Evolutionary conservation across 208 protist species (phyloP), one percentile per base, ranked within the genome.

Genomic region (Herpetomonas tarakana): DNA sequence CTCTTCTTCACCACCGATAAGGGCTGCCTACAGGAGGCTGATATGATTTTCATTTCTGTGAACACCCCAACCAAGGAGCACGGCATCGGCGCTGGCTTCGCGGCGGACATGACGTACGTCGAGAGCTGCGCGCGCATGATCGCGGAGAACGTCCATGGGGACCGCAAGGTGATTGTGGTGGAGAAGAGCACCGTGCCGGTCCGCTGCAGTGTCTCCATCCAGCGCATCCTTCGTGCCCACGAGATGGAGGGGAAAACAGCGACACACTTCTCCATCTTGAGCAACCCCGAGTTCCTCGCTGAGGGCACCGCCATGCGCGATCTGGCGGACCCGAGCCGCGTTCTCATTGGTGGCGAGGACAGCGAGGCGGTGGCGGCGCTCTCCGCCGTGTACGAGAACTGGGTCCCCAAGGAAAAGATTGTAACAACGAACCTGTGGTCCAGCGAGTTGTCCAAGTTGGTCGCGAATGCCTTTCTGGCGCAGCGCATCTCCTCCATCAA

Each of bases 221-320:
- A 67, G 27, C 64, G 59, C 14, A 88, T 87, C 50, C 61, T 91
- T 14, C 29, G 54, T 16, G 57, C 64, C 0, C 62, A 62, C 25
- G 62, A 62, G 50, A 73, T 49, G 1, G 53, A 67, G 18, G 4
- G 22, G 2, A 3, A 25, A 3, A 7, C 2, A 2, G 51, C 7
- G 29, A 45, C 76, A n/a, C 44, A 59, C n/a, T 97, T 97, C 74
- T 60, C 95, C 46, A 87, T 99, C 31, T 69, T 99, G 9, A 98
- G 93, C 58, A 99, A 99, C 83, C 98, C 98, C 3, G 97, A 99
- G 81, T 99, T 99, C 73, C 76, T 99, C 0, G 96, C 98, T 11
- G 97, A 99, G 81, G 97, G 53, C 18, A 87, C 76, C 35, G 80
- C 80, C 11, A 69, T 99, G 28, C 39, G 52, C 18, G 94, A 99